Conservation (phyloP, 805 yeast genomes). For the Candida quercuum region DNA sequence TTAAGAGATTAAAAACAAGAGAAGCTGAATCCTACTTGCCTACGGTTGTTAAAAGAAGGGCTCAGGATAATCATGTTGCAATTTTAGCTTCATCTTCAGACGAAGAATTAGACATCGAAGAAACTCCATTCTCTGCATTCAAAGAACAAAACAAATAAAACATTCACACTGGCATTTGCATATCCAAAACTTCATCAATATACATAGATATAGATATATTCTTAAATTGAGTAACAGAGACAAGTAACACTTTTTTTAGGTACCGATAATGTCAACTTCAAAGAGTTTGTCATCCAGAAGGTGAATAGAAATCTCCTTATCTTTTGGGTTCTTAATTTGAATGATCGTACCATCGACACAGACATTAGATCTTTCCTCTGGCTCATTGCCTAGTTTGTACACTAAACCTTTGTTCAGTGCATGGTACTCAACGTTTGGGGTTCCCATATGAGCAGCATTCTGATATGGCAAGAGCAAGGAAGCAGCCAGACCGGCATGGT, state of each 20-base stretch:
- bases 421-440: conserved; percentile 8
- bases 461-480: conserved; percentile 16
- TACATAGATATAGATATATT: neutral
- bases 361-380: conserved; percentile 9
- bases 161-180: too few relatives aligned
- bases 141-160: conserved; percentile 1
- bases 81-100: conserved; percentile 4
- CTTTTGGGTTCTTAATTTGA: conserved; percentile 13
- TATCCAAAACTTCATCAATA: too few relatives aligned
- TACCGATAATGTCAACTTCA: conserved; percentile 3
- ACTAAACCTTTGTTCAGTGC: conserved; percentile 2
- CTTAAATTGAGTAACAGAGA: neutral
- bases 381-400: conserved; percentile 10
- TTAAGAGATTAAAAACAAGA: conserved; percentile 18
- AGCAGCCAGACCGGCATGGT: conserved; percentile 8
- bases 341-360: conserved; percentile 21
- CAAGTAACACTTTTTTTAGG: neutral
- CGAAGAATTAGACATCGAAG: conserved; percentile 7
- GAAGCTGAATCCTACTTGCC: neutral
- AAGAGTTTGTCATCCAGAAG: neutral
- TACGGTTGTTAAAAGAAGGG: neutral
- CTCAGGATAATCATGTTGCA: neutral
- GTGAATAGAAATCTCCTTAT: conserved; percentile 13
- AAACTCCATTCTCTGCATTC: conserved; percentile 5
- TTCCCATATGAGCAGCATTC: conserved; percentile 12